Evolutionary conservation across 352 stramenopile species (phyloP), one percentile per base, ranked within the genome.

Genomic region (Paralagenidium karlingii): DNA sequence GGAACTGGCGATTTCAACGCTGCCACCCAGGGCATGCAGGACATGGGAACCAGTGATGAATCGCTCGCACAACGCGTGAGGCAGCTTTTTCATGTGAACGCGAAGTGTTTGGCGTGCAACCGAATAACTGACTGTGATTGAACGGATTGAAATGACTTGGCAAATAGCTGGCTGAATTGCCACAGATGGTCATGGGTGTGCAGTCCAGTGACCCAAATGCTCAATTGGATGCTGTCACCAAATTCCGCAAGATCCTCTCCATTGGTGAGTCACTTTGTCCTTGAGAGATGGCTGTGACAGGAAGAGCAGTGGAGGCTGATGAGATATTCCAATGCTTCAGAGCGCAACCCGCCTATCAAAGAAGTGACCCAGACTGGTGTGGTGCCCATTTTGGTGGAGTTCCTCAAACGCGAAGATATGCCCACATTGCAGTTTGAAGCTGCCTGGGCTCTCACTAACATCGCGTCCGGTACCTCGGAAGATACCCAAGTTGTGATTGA

Each of bases 381-480:
- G 9, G 94, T 99, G 22, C 96, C 96, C 10, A 82, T 95, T 30
- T 98, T 99, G 49, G 95, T 99, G 21, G 68, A 97, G 63, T 99
- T 99, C 62, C 70, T 99, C 38, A 71, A 96, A 56, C 76, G 86
- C 29, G 86, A 98, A 42, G 90, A 97, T 53, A 96, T 92, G 40
- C 70, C 70, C 26, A 70, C 63, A 36, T 54, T 90, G 27, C 96
- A 99, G 65, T 99, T 99, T 51, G 96, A 99, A 59, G 94, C 96
- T 16, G 96, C 96, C 5, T 99, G 96, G 96, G 94, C 95, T 24
- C 64, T 99, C n/a, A 99, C 96, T 24, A 99, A 99, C 65, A 99
- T 99, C 63, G 95, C 95, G 11, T 98, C 86, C 19, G 96, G 96
- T 33, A 98, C 95, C 8, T 96, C 86, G 33, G 86, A 98, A 10